Evolutionary conservation across 2,329 filamentous ascomycete species (phyloP), one percentile per base, ranked within the genome.

Genomic region (Fusarium sp.): DNA sequence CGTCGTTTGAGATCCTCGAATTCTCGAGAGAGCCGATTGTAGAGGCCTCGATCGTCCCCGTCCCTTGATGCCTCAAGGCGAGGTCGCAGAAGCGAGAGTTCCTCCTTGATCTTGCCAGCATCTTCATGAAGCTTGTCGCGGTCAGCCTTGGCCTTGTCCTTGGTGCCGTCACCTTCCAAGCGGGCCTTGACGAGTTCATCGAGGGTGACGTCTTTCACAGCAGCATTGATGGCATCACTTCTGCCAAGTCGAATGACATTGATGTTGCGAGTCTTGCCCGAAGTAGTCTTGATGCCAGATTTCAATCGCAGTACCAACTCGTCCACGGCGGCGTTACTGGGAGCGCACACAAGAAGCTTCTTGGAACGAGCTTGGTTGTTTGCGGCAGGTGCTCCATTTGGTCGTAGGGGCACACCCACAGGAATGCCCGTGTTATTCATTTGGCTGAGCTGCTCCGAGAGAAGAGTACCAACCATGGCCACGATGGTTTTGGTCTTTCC

Each of bases 401-500:
- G 80, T 20, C 82, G 79, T 45, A 80, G 18, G 3, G 82, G 79
- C 14, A 72, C 77, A 8, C 81, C 79, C 7, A 83, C 69, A 14
- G 81, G 80, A 16, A 80, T 78, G 18, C 82, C 79, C 64, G 81
- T 81, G 71, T 79, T 73, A 48, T 77, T 77, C 64, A 74, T 69
- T 66, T 81, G 84, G 73, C 77, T 83, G 69, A 79, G 80, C 76
- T 82, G 82, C 68, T 83, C 84, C 14, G 71, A 83, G n/a, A 78
- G 76, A 18, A 99, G 86, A 41, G 95, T 94, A 39, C 97, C 97
- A 27, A 98, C 95, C 87, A 99, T 97, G 35, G 96, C 97, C 65
- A 97, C 91, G 70, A 99, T 99, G 0, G 97, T 99, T 82, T 99
- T 99, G 0, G 97, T 99, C 85, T 99, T 99, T 80, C 96, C 97